Base-by-base conservation (phyloP, 208 protist genomes). In the Kentomonas sorsogonicus region DNA sequence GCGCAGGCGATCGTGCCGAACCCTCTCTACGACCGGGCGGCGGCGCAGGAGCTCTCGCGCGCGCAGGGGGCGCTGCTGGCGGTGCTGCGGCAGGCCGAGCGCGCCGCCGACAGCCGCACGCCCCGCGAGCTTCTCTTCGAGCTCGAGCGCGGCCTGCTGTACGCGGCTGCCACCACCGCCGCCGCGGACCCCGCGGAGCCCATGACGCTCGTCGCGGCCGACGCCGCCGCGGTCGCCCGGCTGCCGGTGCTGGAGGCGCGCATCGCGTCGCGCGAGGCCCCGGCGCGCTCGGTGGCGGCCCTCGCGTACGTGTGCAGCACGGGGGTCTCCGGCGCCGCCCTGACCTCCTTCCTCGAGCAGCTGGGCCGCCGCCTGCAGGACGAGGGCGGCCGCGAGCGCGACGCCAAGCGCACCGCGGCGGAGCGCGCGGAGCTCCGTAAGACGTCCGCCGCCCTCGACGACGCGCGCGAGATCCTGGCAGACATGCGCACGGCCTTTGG, bases 101-200 rank as follows among this genome's bases (percentile, higher is more conserved):
- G 69, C 34, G 10, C 25, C 6, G 55, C 71, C 31, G 33, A 36
- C 11, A 56, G 45, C 11, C 58, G 48, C 38, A 83, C 80, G 1
- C 76, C 80, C 0, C 80, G 82, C 43, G 70, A 88, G 53, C 60
- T 77, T 1, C 71, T 88, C 26, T 84, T 74, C 41, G 58, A 47
- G 15, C 40, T 82, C 10, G 70, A 77, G 51, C 67, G 70, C 44
- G 72, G 58, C 33, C 55, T 88, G 3, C 63, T 79, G 16, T 75
- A 66, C 59, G 63, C 65, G 53, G 66, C 68, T 27, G 75, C 81
- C 15, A 68, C 68, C 40, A 61, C 70, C n/a, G 61, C 53, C 30
- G 46, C 69, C 44, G 38, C 7, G 4, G 53, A 69, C 3, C 5
- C 48, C 0, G 56, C 77, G 16, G 16, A 60, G n/a, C 53, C 67